Base-by-base conservation (phyloP, 2,329 filamentous ascomycete genomes). In the Aspergillus persii region DNA sequence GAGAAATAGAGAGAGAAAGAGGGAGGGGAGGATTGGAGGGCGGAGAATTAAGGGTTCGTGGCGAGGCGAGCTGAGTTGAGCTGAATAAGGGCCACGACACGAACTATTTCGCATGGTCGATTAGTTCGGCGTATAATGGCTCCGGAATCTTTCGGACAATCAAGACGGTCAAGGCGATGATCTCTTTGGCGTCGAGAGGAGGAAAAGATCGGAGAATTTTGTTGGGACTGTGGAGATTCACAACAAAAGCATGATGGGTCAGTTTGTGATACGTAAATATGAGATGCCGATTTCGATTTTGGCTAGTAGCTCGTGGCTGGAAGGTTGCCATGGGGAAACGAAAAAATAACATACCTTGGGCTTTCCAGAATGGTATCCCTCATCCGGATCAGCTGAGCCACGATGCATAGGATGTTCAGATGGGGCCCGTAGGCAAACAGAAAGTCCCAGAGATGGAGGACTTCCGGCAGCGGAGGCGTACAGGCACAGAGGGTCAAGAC, bases 401-500 rank as follows among this genome's bases (percentile, higher is more conserved):
- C 95, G 64, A 99, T 97, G 74, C 95, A 98, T 26, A 99, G 79
- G 57, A 99, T 91, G 71, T 99, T 99, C 61, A 99, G 76, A 74
- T 99, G 95, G 39, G 92, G 88, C 0, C 95, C 95, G 67, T 97
- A 99, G 0, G 95, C 94, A 71, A 99, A 96, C 26, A 99, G 78
- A 68, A 99, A 99, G 74, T 99, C 95, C 95, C 95, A 99, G 2
- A 99, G 83, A 63, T 90, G 86, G 57, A 99, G 77, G 0, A 99
- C 95, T 76, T 99, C 94, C 0, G 94, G 94, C 56, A 99, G 77
- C 2, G 95, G 95, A 15, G 95, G 95, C 15, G 95, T 99, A 75
- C 95, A 98, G 29, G 95, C 95, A 71, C 92, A 97, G 53, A 99
- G 84, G 0, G 95, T 99, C 63, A 98, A 81, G 0, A 99, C 95